Evolutionary conservation across 805 yeast genomes (phyloP), one percentile per base, ranked within the genome.

Genomic region (Suhomyces sp.): DNA sequence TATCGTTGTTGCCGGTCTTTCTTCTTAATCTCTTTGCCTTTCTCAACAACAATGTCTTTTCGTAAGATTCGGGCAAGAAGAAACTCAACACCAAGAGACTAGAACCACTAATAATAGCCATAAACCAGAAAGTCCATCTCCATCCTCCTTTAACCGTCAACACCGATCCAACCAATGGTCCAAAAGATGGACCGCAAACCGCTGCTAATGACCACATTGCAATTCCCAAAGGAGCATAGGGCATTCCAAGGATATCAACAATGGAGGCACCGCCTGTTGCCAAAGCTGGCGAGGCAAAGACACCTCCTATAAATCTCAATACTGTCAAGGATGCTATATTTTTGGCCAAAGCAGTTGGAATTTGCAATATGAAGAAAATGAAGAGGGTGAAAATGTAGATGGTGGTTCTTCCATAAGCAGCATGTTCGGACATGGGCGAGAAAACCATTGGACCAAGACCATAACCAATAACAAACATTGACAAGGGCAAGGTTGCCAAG

Each of bases 251-350:
- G 30, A 78, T 55, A 50, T 79, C 84, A 21, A 74, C 70, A 28
- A 77, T 51, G 4, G 76, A 61, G 9, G 80, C 83, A 42, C 77
- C 81, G 26, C 81, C 83, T n/a, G 78, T 75, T 1, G 79, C 70
- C 33, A 78, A 47, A 13, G 76, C 65, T 2, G 84, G 82, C 3
- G 79, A 68, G 10, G 80, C 73, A 38, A 75, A 67, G 14, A 79
- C 43, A 4, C 85, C 84, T 12, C 70, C 63, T 9, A 79, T 42
- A 39, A 79, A 71, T 34, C 84, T 65, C 27, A 76, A 54, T 0
- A 76, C 65, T 24, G 69, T 60, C 39, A 77, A 55, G 0, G 76
- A 74, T 5, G 74, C 77, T 31, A 78, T 67, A 45, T 74, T 76
- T 15, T 63, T 48, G 1, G 67, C 65, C 22, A 74, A 58, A 1